phyloP scores from a whole-genome alignment of 2,329 filamentous ascomycete species.

The Leptographium flavum region DNA sequence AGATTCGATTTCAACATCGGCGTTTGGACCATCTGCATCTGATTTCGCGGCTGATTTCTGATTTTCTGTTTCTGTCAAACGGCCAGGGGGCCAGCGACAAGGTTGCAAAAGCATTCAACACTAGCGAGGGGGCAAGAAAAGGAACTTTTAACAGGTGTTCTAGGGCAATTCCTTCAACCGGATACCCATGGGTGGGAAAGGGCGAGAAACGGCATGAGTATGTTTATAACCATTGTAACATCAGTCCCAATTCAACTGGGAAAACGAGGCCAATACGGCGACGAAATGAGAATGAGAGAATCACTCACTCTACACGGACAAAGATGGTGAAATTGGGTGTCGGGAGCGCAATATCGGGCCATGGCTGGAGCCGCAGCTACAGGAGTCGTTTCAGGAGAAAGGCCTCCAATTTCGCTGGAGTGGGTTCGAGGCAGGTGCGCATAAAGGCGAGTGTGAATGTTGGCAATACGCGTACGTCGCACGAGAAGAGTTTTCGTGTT shows the following conservation, averaged over 20 bases:
- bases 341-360: too few relatives aligned
- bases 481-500: too few relatives aligned
- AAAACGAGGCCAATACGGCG: neutral
- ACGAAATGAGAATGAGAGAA: neutral
- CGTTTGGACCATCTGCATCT: slow-evolving; percentile 16
- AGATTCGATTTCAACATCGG: slow-evolving; percentile 12
- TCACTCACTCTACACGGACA: neutral
- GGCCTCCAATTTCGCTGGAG: too few relatives aligned
- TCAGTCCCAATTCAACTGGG: neutral
- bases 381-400: too few relatives aligned
- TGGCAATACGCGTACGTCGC: too few relatives aligned
- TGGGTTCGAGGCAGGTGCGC: too few relatives aligned
- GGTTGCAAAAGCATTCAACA: slow-evolving; percentile 9
- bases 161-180: slow-evolving; percentile 7
- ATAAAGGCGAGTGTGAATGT: too few relatives aligned
- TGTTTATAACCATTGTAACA: too few relatives aligned
- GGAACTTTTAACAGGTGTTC: slow-evolving; percentile 4
- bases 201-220: too few relatives aligned
- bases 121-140: neutral
- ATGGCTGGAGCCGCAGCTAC: too few relatives aligned
- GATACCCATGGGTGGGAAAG: slow-evolving; percentile 5
- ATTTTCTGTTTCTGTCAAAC: neutral
- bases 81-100: neutral
- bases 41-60: neutral
- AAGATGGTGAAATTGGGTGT: too few relatives aligned